Evolutionary conservation across 345 rosid species (phyloP), one percentile per base, ranked within the genome.

Genomic region (Populus ilicifolia): DNA sequence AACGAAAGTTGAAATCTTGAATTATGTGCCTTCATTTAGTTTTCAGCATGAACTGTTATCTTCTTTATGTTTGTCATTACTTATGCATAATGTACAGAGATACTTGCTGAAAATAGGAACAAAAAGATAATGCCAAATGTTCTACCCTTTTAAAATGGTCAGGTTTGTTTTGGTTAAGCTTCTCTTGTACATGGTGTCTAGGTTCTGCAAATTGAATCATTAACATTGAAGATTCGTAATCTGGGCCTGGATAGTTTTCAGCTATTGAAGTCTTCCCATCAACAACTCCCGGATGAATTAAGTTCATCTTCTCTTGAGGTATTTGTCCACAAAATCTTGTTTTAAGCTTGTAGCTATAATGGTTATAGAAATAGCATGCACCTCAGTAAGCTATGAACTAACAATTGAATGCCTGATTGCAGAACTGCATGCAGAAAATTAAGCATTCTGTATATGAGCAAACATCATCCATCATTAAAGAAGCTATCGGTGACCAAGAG

Each of bases 281-380:
- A 80, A 29, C 76, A 82, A 48, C 80, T 92, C 64, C 90, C 92
- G 30, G 89, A 86, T 77, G 98, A 88, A 78, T 79, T 94, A 72
- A 90, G 87, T 82, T 84, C 90, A 66, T 77, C 87, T 70, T 89
- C 97, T 67, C 84, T 92, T 74, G 96, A 91, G 99, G 98, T 96
- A 92, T 69, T 48, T 75, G 73, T 56, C 21, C 65, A 74, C 70
- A 44, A 63, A 20, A 68, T n/a, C 10, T 70, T 66, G 70, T 71
- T 44, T 66, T 20, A 80, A 76, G 43, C 43, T 48, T 52, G 54
- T 38, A 74, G 30, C 33, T 54, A 52, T 56, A 76, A 67, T 80
- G 10, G 33, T 75, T 41, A 52, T 67, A 11, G 43, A n/a, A 23
- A 16, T 48, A 74, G 78, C 59, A 29, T 50, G 46, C 35, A 63